Evolutionary conservation across 345 rosid genomes (phyloP).

Genomic region (Citrus trifoliata): DNA sequence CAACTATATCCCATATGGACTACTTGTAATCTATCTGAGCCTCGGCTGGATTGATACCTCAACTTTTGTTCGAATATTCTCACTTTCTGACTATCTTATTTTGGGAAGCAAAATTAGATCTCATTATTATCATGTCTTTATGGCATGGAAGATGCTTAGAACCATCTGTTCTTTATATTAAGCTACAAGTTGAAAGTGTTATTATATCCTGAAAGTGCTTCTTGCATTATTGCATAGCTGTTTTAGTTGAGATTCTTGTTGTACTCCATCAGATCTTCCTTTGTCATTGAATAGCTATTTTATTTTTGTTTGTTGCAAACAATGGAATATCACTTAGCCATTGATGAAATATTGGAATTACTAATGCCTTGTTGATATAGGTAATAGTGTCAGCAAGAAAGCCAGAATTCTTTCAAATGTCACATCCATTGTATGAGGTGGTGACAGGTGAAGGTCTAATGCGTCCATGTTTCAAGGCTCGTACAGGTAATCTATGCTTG

Average conservation of each 20-base stretch:
- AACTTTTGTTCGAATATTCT: background rate
- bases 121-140: background rate
- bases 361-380: constrained; percentile 25
- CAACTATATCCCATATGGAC: constrained; percentile 6
- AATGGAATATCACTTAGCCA: background rate
- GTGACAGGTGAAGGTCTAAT: constrained; percentile 92
- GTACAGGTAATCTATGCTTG: constrained; percentile 49
- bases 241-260: background rate
- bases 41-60: background rate
- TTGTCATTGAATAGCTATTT: background rate
- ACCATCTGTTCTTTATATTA: background rate
- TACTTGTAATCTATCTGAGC: background rate
- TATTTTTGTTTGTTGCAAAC: background rate
- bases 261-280: background rate
- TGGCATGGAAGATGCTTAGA: background rate
- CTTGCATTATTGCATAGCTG: background rate
- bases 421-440: constrained; percentile 92
- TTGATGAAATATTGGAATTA: background rate
- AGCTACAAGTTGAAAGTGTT: background rate
- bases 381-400: constrained; percentile 96
- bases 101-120: background rate
- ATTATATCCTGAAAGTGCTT: background rate
- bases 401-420: constrained; percentile 98
- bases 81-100: background rate
- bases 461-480: constrained; percentile 97